Evolutionary conservation across 495 filamentous ascomycete species (phyloP).

Genomic region (Aspergillus coremiiformis): DNA sequence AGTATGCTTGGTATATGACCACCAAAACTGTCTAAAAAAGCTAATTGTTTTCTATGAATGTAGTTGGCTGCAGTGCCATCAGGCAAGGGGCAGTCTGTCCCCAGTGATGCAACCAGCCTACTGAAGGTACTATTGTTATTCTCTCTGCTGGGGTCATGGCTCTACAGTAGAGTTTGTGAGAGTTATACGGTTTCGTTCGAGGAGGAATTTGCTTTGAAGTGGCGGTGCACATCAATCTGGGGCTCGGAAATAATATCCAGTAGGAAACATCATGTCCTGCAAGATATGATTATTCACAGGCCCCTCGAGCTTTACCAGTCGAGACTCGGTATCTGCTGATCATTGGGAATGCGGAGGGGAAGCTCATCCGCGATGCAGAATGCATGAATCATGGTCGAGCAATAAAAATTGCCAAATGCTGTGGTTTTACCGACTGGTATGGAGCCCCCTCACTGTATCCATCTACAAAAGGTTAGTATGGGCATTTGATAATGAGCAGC

Average conservation of each 20-base stretch:
- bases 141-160: neutral
- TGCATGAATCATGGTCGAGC: constrained; percentile 9
- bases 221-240: neutral
- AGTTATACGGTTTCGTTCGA: neutral
- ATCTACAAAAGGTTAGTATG: constrained; percentile 8
- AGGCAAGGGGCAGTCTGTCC: constrained; percentile 1
- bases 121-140: neutral
- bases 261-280: neutral
- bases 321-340: neutral
- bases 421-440: constrained; percentile 15
- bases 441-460: constrained; percentile 7
- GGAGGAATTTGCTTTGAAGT: neutral
- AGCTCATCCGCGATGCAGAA: constrained; percentile 13
- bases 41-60: neutral
- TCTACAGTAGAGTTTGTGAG: neutral
- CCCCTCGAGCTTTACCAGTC: neutral
- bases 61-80: neutral
- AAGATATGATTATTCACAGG: neutral
- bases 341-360: constrained; percentile 14
- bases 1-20: neutral
- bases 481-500: constrained; percentile 1
- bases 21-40: neutral
- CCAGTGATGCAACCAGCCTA: neutral
- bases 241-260: neutral
- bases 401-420: neutral